Evolutionary conservation across 495 filamentous ascomycete genomes (phyloP), one percentile per base, ranked within the genome.

Genomic region (Trichoderma virens): DNA sequence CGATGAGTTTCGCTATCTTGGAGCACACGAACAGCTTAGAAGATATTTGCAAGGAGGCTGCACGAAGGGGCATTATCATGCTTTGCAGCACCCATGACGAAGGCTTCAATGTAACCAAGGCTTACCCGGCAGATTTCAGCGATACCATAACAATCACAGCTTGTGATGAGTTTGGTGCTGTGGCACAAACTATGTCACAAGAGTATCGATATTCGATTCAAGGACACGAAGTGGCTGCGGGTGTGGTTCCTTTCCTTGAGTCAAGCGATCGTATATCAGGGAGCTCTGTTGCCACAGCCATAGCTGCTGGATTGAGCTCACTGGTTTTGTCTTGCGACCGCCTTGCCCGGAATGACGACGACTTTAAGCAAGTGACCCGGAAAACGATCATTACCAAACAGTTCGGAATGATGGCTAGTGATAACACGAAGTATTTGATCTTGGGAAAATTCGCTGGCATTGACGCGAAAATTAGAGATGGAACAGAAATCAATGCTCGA

Each of bases 111-210:
- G n/a, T 54, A 2, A 35, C 32, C 25, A 59, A 65, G 27, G 35
- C 61, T 39, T 66, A 59, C 4, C 61, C 66, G 25, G 62, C 66
- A 14, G 30, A 51, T 51, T 25, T n/a, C 38, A 51, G 25, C 25
- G 41, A 45, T n/a, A 54, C 31, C 0, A 28, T 60, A 8, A 31
- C 23, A 11, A 59, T 65, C 34, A 45, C 56, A 8, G 66, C 66
- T 16, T 67, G 66, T 54, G 63, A 67, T 41, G 34, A 67, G 56
- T 67, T 47, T 32, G 66, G 66, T n/a, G n/a, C n/a, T n/a, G n/a
- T n/a, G 20, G 32, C 1, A 9, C 43, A 28, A n/a, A 30, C 18
- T 20, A 30, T 2, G 38, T 23, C 6, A n/a, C 2, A 30, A 5
- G 25, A 54, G 5, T 63, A 54, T n/a, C 9, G 62, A 18, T 65